Conservation (phyloP, 2,329 filamentous ascomycete genomes). For the Fusarium temperatum region DNA sequence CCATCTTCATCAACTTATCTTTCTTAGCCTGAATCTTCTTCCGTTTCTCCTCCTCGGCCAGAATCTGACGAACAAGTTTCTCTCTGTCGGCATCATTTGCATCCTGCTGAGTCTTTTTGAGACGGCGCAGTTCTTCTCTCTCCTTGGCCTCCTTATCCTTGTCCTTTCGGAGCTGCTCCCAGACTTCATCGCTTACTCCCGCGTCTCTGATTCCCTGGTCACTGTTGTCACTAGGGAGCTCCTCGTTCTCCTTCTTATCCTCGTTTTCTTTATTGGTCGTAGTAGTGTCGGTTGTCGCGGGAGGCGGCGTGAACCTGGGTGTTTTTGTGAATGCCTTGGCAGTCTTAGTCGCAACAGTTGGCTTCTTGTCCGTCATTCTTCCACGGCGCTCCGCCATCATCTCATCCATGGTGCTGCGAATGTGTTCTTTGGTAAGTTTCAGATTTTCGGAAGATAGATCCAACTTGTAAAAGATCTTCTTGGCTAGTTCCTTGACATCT, state of each 20-base stretch:
- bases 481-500: constrained; percentile 66
- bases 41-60: constrained; percentile 49
- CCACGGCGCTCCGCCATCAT: constrained; percentile 36
- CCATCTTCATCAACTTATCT: constrained; percentile 61
- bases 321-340: accelerated
- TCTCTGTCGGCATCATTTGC: constrained; percentile 46
- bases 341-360: accelerated
- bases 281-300: too few species aligned
- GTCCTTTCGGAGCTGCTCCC: constrained; percentile 68
- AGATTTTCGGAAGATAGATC: constrained; percentile 19
- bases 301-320: not conserved
- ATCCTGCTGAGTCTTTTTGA: constrained; percentile 44
- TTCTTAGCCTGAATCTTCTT: constrained; percentile 53
- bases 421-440: constrained; percentile 21
- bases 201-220: too few species aligned
- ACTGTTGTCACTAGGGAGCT: too few species aligned
- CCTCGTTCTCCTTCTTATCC: too few species aligned
- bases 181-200: constrained; percentile 67
- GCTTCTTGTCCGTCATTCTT: constrained; percentile 24
- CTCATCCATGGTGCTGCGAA: constrained; percentile 28
- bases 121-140: constrained; percentile 49
- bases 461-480: constrained; percentile 56
- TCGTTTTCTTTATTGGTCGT: too few species aligned
- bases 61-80: constrained; percentile 46
- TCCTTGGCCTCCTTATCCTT: constrained; percentile 49